Evolutionary conservation across 2,329 filamentous ascomycete genomes (phyloP), one percentile per base, ranked within the genome.

Genomic region (Trichocomaceae sp.): DNA sequence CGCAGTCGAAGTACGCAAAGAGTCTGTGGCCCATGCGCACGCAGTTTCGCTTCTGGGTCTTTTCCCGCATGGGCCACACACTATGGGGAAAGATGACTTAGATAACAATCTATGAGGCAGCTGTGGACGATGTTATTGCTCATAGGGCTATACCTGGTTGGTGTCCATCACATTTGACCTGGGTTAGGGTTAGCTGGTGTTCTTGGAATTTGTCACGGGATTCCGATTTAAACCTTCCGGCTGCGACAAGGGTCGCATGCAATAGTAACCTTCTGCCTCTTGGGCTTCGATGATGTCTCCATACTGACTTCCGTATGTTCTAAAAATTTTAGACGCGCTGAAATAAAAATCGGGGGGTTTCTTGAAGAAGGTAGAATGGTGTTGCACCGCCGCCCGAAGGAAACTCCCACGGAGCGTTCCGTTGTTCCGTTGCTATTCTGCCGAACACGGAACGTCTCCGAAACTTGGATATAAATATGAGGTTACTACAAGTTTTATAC

Each of bases 171-270:
- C 48, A 50, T 42, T 50, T 50, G 20, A 50, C 35, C 48, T 50
- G 35, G 5, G 6, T 22, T 33, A 44, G 20, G n/a, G 17, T 29
- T 26, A 50, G 39, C 33, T 42, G 19, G 7, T 2, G 15, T 26
- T 12, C 1, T 9, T 26, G 48, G 13, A 5, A 47, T 23, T 20
- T 39, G 33, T 42, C 35, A 20, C 35, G 19, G 33, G 48, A 19
- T 33, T 12, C 7, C 12, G 47, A 31, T 2, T 15, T 23, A 41
- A 26, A 50, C 48, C 48, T 50, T 50, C 15, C 33, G 17, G 7
- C 35, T 50, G 39, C 45, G 48, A 29, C 48, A 50, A 42, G 48
- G 48, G 22, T 50, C 48, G 35, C 48, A 50, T 15, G 48, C 48
- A n/a, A 15, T 42, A 9, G 20, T 26, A 12, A 42, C 35, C 48